Evolutionary conservation across 805 yeast species (phyloP), one percentile per base, ranked within the genome.

Genomic region (Candida silvatica): DNA sequence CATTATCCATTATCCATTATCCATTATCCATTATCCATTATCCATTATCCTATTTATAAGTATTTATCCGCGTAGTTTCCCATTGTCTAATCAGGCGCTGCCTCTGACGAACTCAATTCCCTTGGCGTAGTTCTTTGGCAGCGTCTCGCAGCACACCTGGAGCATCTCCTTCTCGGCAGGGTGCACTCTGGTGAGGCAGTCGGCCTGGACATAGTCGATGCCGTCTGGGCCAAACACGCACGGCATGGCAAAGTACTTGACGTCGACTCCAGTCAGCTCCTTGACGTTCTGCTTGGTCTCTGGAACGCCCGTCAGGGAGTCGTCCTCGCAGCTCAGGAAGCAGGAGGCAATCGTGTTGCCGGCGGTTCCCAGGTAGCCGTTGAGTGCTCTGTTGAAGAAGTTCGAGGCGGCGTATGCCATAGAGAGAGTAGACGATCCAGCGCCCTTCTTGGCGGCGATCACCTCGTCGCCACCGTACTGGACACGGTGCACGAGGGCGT

Each of bases 391-490:
- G 54, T 76, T 51, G 66, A 48, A 82, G 74, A 57, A 81, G 61
- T 77, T 73, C 40, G 83, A 80, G 64, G 92, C 95, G 38, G 95
- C 94, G 59, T 77, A 83, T 40, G 94, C 94, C 95, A 85, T 85
- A 43, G 95, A 85, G 51, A 85, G 70, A 42, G 95, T 85, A 48
- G 94, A 94, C 23, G 94, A 83, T 51, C 95, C 95, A 48, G 88
- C 86, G 62, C 95, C 95, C 55, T 83, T 77, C 72, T 85, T 85
- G 52, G 95, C 95, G 67, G 83, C 71, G 51, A 85, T 95, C 48
- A 85, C 94, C 71, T 85, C 95, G 58, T 85, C 95, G 68, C 95
- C 95, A 64, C 95, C 95, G 56, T 82, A 85, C 69, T 85, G 95
- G 61, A 86, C 82, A 66, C 95, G 80, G 71, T 84, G 74, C 57